phyloP scores from a whole-genome alignment of 208 protist genomes.

The Naegleria fowleri region DNA sequence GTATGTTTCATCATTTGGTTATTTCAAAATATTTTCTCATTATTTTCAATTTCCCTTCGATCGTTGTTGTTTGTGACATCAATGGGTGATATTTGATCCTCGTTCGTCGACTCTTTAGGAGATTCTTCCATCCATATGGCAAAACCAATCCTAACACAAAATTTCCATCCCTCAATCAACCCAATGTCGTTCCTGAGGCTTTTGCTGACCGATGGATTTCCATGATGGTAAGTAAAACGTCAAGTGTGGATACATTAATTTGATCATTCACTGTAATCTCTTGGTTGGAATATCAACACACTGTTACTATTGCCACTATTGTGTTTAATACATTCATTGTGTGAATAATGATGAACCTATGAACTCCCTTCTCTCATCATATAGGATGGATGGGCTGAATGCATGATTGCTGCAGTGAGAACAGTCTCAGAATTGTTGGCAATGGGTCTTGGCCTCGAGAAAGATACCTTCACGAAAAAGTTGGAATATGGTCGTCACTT shows the following conservation, averaged over 20 bases:
- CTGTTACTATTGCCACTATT: too few relatives aligned
- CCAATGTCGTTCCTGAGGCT: slow-evolving; percentile 42
- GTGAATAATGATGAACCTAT: too few relatives aligned
- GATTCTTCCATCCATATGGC: slow-evolving; percentile 64
- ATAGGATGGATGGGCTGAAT: slow-evolving; percentile 42
- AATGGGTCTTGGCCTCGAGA: slow-evolving; percentile 36
- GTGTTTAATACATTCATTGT: too few relatives aligned
- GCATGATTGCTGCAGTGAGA: slow-evolving; percentile 41
- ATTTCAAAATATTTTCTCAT: too few relatives aligned
- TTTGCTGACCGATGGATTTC: slow-evolving; percentile 39
- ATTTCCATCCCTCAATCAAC: slow-evolving; percentile 50
- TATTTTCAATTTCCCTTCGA: too few relatives aligned
- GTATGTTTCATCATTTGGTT: too few relatives aligned
- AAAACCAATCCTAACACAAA: slow-evolving; percentile 41
- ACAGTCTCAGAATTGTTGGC: slow-evolving; percentile 50
- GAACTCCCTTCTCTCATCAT: too few relatives aligned
- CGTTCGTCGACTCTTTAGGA: too few relatives aligned
- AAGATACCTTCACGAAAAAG: slow-evolving; percentile 40
- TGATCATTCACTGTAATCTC: background rate
- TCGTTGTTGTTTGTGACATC: too few relatives aligned
- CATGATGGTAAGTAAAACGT: background rate
- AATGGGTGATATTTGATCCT: too few relatives aligned
- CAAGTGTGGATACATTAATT: background rate
- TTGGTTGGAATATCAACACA: background rate
- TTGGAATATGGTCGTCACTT: slow-evolving; percentile 55